Evolutionary conservation across 108 stramenopile genomes (phyloP), one percentile per base, ranked within the genome.

Genomic region (Skeletonema marinoi): DNA sequence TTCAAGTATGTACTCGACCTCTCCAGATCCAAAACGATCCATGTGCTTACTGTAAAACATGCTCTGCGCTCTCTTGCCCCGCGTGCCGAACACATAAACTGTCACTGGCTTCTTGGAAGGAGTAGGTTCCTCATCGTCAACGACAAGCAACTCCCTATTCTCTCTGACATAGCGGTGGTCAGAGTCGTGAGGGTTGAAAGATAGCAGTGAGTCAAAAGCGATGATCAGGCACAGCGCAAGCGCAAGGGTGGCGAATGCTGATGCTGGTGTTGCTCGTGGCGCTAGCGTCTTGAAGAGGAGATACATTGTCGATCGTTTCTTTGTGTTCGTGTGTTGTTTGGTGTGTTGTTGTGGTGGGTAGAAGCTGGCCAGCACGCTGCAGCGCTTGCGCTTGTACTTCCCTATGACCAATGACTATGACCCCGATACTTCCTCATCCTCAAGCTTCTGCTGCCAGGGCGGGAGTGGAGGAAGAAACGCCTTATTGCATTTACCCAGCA

Each of bases 11-110:
- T 39, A 58, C 14, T 35, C 16, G n/a, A 70, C 38, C 12, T 58
- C 16, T 59, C 70, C 70, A 38, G 70, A 36, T 32, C 70, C 70
- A 25, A 35, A 70, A 8, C 59, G 54, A 16, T 16, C 66, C 4
- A 1, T 30, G 25, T 67, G 41, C 25, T 25, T 25, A 25, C 25
- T 25, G 25, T 25, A 25, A 32, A 67, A 67, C 17, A 67, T 48
- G 25, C 54, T 56, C 25, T 56, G 54, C 1, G 54, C 54, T 25
- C 9, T 56, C 17, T n/a, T 21, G 25, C 54, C 54, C 6, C 5
- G 21, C 0, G 54, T 56, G 54, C 54, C 54, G 2, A 56, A 25
- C 1, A 8, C 3, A 25, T 56, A 56, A 29, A 56, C 25, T 56
- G 7, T 56, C 25, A 56, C 25, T 21, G 54, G 6, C 7, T 25